Base-by-base conservation (phyloP, 192 early-diverging fungal genomes). In the Geranomyces michiganensis region DNA sequence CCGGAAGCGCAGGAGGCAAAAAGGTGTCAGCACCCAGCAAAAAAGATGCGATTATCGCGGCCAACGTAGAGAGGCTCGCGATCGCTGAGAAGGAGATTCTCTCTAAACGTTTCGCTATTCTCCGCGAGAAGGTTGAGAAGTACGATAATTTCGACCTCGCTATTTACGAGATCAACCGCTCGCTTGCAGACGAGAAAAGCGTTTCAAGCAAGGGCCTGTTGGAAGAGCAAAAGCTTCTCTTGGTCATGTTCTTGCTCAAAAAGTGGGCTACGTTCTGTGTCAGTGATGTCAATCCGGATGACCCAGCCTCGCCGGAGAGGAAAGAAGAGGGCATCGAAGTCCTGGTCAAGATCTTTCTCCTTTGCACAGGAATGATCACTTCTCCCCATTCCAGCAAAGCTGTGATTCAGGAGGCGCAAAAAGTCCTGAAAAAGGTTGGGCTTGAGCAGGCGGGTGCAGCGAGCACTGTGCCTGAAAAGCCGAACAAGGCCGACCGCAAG, bases 191-290 rank as follows among this genome's bases (percentile, higher is more conserved):
- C 9, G 55, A 59, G 13, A 62, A 63, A 26, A 15, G 6, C 43
- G 48, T n/a, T 46, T 0, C 8, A 7, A 14, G 33, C 19, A 70
- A 46, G 1, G 47, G 48, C 0, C 30, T 68, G n/a, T 19, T 44
- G 3, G 56, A 70, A 15, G 68, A 70, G 43, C 55, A 45, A 43
- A 70, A 43, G 27, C 56, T 70, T 17, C 60, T 45, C 41, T 1
- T 44, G 53, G 56, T 27, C 55, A 70, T 70, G 68, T 36, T 70
- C 56, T 36, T 70, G 19, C 44, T 70, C 15, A 30, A 70, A 21
- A 70, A 70, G 27, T 70, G 68, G 68, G 68, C 68, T 36, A 33
- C 56, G 7, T 61, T 41, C 56, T 70, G 68, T 33, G 55, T 70
- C 32, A 44, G 56, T 19, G 1, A 47, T 15, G 1, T 19, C 48